Conservation (phyloP, 2,329 filamentous ascomycete genomes). For the Ascosphaera apis region DNA sequence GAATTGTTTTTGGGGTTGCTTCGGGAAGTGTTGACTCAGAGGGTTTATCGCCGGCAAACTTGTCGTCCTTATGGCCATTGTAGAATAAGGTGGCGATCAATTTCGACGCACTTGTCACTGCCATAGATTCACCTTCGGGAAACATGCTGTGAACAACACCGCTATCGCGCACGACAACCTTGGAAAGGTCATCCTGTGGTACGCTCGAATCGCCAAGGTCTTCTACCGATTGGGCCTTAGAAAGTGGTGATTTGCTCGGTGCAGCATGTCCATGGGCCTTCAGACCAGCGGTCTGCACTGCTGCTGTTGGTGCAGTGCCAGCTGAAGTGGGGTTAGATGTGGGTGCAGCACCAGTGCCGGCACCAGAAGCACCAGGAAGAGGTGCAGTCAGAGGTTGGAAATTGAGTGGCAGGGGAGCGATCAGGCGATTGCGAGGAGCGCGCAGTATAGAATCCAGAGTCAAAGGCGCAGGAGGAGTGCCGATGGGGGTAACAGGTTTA, state of each 20-base stretch:
- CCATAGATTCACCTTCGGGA: slow-evolving; percentile 17
- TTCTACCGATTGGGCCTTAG: not conserved
- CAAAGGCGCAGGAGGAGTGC: slow-evolving; percentile 10
- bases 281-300: slow-evolving; percentile 2
- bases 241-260: not conserved
- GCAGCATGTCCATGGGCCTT: slow-evolving; percentile 3
- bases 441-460: slow-evolving; percentile 17
- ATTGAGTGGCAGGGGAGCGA: slow-evolving; percentile 11
- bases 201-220: too few relatives aligned
- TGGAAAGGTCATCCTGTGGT: too few relatives aligned
- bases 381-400: slow-evolving; percentile 17
- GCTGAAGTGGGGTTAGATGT: too few relatives aligned
- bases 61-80: slow-evolving; percentile 20
- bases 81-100: slow-evolving; percentile 27
- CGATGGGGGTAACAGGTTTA: slow-evolving; percentile 15
- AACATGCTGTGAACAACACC: slow-evolving; percentile 25
- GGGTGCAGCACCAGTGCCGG: too few relatives aligned
- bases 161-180: slow-evolving; percentile 17
- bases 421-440: slow-evolving; percentile 9
- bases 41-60: slow-evolving; percentile 21
- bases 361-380: slow-evolving; percentile 6
- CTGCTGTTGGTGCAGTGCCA: not conserved
- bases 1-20: slow-evolving; percentile 16
- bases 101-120: slow-evolving; percentile 19
- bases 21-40: slow-evolving; percentile 24